A percentile compares a stretch with the other conserved stretches of the same genome.
These are phyloP conservation scores for Pyricularia sp. DNA, from an alignment of 2,329 filamentous ascomycete species.

Conservation along the genomic window DNA sequence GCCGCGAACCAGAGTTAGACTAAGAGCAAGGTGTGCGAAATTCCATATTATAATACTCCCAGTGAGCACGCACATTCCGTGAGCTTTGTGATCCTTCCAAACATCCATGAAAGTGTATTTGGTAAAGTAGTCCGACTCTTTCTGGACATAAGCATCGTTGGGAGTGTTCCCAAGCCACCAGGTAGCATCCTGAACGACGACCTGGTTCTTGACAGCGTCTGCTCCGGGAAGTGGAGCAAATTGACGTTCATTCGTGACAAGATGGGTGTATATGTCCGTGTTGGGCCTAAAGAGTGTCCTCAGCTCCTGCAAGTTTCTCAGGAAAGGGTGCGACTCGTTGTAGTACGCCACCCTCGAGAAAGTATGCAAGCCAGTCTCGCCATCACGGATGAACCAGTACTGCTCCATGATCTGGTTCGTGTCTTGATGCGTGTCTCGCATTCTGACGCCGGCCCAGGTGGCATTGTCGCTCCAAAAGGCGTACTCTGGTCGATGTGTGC, in stretches of 20 bases:
- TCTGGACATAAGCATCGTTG: slow-evolving; percentile 42
- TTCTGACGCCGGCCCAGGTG: slow-evolving; percentile 46
- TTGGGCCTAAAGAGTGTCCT: slow-evolving; percentile 53
- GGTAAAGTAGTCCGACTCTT: slow-evolving; percentile 53
- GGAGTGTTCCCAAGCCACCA: slow-evolving; percentile 49
- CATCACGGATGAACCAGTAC: slow-evolving; percentile 55
- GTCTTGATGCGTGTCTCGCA: slow-evolving; percentile 47
- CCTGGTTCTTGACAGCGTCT: slow-evolving; percentile 14
- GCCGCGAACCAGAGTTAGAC: not conserved
- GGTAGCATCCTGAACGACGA: slow-evolving; percentile 54
- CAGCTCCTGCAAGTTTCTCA: slow-evolving; percentile 51
- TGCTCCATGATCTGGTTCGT: slow-evolving; percentile 53
- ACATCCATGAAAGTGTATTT: slow-evolving; percentile 43
- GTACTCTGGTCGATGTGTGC: slow-evolving; percentile 37
- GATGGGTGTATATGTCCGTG: slow-evolving; percentile 50
- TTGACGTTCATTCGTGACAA: slow-evolving; percentile 46
- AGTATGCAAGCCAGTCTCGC: slow-evolving; percentile 12
- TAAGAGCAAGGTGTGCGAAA: not conserved
- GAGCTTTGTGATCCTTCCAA: slow-evolving; percentile 48
- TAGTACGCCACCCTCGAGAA: slow-evolving; percentile 52
- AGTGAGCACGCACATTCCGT: slow-evolving; percentile 26
- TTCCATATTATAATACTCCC: not conserved
- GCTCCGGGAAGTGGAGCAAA: slow-evolving; percentile 41
- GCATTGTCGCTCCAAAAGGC: slow-evolving; percentile 40
- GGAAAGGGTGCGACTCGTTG: slow-evolving; percentile 44